Conservation (phyloP, 2,329 filamentous ascomycete species). For the Colletotrichum tamarilloi region DNA sequence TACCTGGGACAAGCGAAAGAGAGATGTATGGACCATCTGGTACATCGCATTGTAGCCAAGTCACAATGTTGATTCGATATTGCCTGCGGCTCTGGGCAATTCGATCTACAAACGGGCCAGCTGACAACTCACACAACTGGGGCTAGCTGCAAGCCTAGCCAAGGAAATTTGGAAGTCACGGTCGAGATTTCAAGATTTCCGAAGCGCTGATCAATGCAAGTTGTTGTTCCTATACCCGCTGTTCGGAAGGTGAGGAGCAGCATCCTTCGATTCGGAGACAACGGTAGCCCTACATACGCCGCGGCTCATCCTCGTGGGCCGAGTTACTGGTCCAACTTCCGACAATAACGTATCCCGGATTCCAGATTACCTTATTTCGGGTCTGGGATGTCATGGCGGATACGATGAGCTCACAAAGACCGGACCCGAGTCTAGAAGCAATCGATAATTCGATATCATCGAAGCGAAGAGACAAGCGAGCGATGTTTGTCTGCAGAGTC, state of each 20-base stretch:
- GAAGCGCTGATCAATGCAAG: background rate
- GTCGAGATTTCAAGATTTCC: slow-evolving; percentile 3
- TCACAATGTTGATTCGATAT: too few relatives aligned
- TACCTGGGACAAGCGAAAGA: background rate
- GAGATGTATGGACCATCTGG: background rate
- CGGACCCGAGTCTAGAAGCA: background rate
- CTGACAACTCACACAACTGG: background rate
- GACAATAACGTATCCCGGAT: background rate
- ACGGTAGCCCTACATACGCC: background rate
- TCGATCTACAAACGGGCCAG: background rate
- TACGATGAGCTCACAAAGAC: background rate
- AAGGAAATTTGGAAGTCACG: background rate
- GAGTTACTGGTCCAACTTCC: background rate
- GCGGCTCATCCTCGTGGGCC: background rate
- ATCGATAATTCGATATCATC: background rate
- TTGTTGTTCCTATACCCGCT: background rate
- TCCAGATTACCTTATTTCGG: slow-evolving; percentile 2
- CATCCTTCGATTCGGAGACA: background rate
- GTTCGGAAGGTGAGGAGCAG: background rate
- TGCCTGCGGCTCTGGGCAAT: background rate
- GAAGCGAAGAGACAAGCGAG: background rate
- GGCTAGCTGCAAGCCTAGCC: background rate
- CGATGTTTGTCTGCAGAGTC: slow-evolving; percentile 7
- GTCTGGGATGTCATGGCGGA: background rate
- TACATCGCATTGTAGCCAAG: background rate